Percentiles rank a stretch among this genome's conserved stretches.
These are phyloP conservation scores for Pichia gijzeniarum DNA, from an alignment of 805 yeast species.

Conservation along the genomic window DNA sequence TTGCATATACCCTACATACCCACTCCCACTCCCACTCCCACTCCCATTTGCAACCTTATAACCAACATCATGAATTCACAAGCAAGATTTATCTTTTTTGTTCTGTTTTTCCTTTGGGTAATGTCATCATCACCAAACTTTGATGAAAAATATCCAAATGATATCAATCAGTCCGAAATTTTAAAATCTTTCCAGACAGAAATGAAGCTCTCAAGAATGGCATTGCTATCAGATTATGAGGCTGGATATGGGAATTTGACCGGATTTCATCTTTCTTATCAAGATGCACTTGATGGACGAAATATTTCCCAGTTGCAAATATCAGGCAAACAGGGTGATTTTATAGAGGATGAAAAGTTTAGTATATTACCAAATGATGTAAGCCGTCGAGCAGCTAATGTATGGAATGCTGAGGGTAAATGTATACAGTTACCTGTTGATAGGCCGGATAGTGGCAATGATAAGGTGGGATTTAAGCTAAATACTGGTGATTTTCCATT, in stretches of 20 bases:
- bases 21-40: too few relatives aligned
- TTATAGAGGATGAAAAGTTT: slow-evolving; percentile 43
- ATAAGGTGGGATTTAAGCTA: slow-evolving; percentile 14
- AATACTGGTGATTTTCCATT: slow-evolving; percentile 28
- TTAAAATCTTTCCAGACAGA: slow-evolving; percentile 33
- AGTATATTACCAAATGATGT: slow-evolving; percentile 57
- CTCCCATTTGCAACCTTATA: background rate
- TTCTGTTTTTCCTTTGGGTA: slow-evolving; percentile 35
- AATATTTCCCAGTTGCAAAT: slow-evolving; percentile 53
- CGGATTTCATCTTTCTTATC: slow-evolving; percentile 62
- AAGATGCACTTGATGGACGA: slow-evolving; percentile 44
- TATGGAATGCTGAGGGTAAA: slow-evolving; percentile 45
- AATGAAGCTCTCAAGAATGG: slow-evolving; percentile 26
- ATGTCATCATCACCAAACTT: slow-evolving; percentile 35
- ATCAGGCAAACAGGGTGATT: slow-evolving; percentile 29
- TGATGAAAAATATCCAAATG: slow-evolving; percentile 25
- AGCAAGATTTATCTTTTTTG: slow-evolving; percentile 28
- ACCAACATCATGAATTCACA: slow-evolving; percentile 19
- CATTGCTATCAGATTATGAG: slow-evolving; percentile 36
- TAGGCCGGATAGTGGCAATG: slow-evolving; percentile 13
- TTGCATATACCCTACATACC: too few relatives aligned
- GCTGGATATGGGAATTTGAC: slow-evolving; percentile 65
- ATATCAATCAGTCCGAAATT: slow-evolving; percentile 20
- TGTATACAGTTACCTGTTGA: slow-evolving; percentile 13
- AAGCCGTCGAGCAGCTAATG: slow-evolving; percentile 37